A percentile compares a stretch with the other conserved stretches of the same genome.
Evolutionary conservation across 352 stramenopile genomes (phyloP).

Genomic region (Pythium utonaiense): DNA sequence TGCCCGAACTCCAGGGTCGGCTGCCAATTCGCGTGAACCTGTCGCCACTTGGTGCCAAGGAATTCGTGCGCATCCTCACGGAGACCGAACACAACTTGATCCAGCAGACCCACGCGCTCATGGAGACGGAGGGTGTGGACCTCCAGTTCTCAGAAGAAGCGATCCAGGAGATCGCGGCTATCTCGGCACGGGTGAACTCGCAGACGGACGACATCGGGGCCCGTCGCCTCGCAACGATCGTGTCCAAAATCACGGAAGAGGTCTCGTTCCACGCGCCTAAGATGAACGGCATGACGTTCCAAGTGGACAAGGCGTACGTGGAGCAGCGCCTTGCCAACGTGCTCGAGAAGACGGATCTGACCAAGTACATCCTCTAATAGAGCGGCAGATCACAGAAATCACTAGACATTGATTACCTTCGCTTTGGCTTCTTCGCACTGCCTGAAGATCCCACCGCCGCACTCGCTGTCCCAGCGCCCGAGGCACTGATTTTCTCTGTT

Average conservation of each 20-base stretch:
- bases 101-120: conserved; percentile 94
- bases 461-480: background rate
- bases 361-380: conserved; percentile 96
- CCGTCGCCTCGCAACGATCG: conserved; percentile 93
- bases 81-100: conserved; percentile 96
- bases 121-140: conserved; percentile 94
- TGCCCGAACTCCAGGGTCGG: conserved; percentile 97
- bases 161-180: conserved; percentile 94
- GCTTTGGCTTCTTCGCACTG: conserved; percentile 28
- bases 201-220: conserved; percentile 98
- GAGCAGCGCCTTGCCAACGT: conserved; percentile 91
- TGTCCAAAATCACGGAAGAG: conserved; percentile 98
- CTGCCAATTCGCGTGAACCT: conserved; percentile 98
- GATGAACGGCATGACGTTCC: conserved; percentile 75
- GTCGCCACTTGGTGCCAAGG: conserved; percentile 93
- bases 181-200: conserved; percentile 93
- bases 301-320: conserved; percentile 93
- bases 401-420: conserved; percentile 17
- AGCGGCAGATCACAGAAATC: background rate
- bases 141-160: conserved; percentile 95
- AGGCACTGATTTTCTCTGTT: conserved; percentile 11
- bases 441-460: background rate
- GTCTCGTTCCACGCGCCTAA: conserved; percentile 97
- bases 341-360: conserved; percentile 93
- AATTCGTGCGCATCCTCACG: conserved; percentile 98